A percentile compares a stretch with the other conserved stretches of the same genome.
These are phyloP conservation scores for Monotropa hypopitys DNA, from an alignment of 179 eudicot species.

Conservation along the genomic window DNA sequence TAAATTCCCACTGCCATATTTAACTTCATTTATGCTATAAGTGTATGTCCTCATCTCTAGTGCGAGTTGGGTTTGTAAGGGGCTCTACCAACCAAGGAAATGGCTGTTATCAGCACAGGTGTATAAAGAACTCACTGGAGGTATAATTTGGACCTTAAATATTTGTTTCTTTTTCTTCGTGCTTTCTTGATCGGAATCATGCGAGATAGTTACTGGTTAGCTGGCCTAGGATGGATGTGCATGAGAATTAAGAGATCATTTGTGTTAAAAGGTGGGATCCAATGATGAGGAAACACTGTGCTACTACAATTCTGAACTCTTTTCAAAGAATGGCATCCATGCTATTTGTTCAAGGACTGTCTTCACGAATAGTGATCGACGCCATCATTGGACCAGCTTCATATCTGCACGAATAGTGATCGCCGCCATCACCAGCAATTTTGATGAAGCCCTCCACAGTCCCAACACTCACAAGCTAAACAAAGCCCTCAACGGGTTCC, in stretches of 20 bases:
- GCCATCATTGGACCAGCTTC: no score
- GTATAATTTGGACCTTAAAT: constrained; percentile 23
- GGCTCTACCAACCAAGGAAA: constrained; percentile 91
- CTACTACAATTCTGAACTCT: not conserved
- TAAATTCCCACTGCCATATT: not conserved
- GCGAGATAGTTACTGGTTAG: not conserved
- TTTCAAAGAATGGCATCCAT: not conserved
- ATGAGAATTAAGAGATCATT: not conserved
- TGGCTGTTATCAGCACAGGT: constrained; percentile 94
- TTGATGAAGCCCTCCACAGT: no score
- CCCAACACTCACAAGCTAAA: no score
- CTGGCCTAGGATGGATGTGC: not conserved
- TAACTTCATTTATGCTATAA: constrained; percentile 18
- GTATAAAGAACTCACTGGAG: constrained; percentile 65
- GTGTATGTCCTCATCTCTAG: constrained; percentile 94
- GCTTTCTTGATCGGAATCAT: not conserved
- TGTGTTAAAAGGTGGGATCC: not conserved
- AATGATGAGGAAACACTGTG: not conserved
- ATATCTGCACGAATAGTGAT: no score
- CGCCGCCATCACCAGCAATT: no score
- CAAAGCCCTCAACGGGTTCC: no score
- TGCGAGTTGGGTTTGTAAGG: constrained; percentile 90
- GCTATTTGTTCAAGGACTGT: not conserved
- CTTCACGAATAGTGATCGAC: no score
- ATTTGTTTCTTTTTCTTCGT: not conserved